Evolutionary conservation across 2,329 filamentous ascomycete genomes (phyloP).

Genomic region (Aspergillus chevalieri): DNA sequence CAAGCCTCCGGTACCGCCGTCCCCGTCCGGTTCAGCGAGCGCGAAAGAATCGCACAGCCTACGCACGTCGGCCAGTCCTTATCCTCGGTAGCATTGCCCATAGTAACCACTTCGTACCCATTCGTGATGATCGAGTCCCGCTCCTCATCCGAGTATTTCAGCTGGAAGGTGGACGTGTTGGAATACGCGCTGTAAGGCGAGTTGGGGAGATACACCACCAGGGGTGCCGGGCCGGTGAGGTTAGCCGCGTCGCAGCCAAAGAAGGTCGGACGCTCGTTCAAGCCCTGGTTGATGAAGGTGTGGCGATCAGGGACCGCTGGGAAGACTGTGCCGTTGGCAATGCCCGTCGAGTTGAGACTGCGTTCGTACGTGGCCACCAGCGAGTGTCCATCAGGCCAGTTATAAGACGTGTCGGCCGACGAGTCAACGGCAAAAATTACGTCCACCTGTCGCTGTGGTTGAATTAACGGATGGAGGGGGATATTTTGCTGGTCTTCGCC

Average conservation of each 20-base stretch:
- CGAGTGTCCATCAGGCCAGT: constrained; percentile 73
- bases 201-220: constrained; percentile 86
- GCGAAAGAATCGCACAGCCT: constrained; percentile 75
- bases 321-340: constrained; percentile 64
- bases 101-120: constrained; percentile 76
- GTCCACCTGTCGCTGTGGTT: constrained; percentile 65
- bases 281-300: constrained; percentile 69
- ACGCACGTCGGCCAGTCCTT: constrained; percentile 74
- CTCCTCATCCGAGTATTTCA: constrained; percentile 56
- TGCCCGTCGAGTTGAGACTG: constrained; percentile 47
- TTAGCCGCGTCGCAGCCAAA: constrained; percentile 70
- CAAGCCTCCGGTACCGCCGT: constrained; percentile 67
- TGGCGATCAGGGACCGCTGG: constrained; percentile 66
- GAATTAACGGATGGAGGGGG: constrained; percentile 69
- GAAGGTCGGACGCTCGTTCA: constrained; percentile 70
- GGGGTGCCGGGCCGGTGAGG: constrained; percentile 51
- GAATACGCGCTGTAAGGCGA: constrained; percentile 68
- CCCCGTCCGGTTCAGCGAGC: constrained; percentile 66
- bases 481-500: constrained; percentile 74
- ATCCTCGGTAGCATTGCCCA: constrained; percentile 72
- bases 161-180: constrained; percentile 74
- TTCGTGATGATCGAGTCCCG: constrained; percentile 80
- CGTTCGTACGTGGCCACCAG: constrained; percentile 69
- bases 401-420: constrained; percentile 62
- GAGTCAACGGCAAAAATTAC: constrained; percentile 76